Base-by-base conservation (phyloP, 73 alveolate genomes). In the Strombidium stylifer region DNA sequence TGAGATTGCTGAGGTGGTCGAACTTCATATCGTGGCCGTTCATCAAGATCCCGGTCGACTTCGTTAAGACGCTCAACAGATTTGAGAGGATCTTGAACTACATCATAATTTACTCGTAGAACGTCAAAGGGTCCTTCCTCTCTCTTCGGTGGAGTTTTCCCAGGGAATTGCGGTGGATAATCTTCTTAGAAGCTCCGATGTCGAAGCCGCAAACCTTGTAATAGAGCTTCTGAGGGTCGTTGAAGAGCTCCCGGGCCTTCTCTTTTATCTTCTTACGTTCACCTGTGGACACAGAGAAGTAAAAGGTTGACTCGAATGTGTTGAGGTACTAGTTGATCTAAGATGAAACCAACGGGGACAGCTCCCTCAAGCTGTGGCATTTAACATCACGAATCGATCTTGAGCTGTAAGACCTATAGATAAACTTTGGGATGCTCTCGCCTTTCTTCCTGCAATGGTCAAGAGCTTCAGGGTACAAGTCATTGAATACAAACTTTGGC, bases 281-380 rank as follows among this genome's bases (percentile, higher is more conserved):
- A 36, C 37, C 23, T 36, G 49, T 26, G 15, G 48, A 12, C 11
- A 21, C 10, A 3, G 75, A 60, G 75, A 60, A 60, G 27, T 60
- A 60, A 27, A 39, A 60, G 19, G 39, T 14, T 23, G 36, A 3
- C 19, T 39, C 62, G 26, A 39, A 14, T 3, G 75, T 60, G 34
- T 60, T 21, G 3, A 42, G 2, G 32, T 24, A 7, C 21, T 39
- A 42, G 20, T 60, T 60, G 7, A 41, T 14, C 10, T 60, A 15
- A 8, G 12, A 4, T 15, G 20, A 3, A 20, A 5, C 8, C 26
- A 35, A 34, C 8, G 75, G 75, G 20, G 59, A 49, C 19, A 60
- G 28, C 34, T 60, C 10, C 34, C 46, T 6, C 23, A 50, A 47
- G 3, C 59, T 46, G 23, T 24, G 36, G 28, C 41, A 59, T 21